A percentile compares a stretch with the other conserved stretches of the same genome.
Evolutionary conservation across 257 asterid genomes (phyloP).

Genomic region (Ehretia macrophylla): DNA sequence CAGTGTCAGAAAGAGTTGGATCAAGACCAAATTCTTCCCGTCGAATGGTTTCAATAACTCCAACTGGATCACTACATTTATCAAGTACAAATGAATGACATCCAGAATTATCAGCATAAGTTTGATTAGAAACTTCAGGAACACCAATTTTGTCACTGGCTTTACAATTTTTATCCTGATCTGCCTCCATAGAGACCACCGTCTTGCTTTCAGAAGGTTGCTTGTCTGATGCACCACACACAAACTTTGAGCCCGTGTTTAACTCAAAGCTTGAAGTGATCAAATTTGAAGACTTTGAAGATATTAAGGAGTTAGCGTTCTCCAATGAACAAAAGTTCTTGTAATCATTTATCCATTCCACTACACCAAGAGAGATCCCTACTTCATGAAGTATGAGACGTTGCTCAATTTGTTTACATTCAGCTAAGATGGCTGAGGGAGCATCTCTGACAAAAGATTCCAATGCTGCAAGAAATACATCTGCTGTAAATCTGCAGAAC

Average conservation of each 20-base stretch:
- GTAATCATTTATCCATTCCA: slow-evolving; percentile 83
- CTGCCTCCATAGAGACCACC: slow-evolving; percentile 22
- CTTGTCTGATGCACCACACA: slow-evolving; percentile 7
- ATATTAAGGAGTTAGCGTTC: slow-evolving; percentile 22
- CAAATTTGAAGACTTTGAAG: slow-evolving; percentile 39
- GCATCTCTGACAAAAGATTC: slow-evolving; percentile 64
- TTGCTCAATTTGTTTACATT: slow-evolving; percentile 56
- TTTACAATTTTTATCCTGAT: slow-evolving; percentile 16
- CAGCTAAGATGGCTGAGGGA: slow-evolving; percentile 63
- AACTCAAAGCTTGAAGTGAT: slow-evolving; percentile 22
- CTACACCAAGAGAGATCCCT: slow-evolving; percentile 77
- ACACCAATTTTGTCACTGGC: slow-evolving; percentile 19
- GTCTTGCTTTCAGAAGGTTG: slow-evolving; percentile 19
- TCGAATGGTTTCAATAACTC: slow-evolving; percentile 65
- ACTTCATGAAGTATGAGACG: slow-evolving; percentile 88
- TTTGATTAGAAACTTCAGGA: slow-evolving; percentile 20
- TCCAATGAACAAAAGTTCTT: slow-evolving; percentile 38
- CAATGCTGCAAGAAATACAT: slow-evolving; percentile 72
- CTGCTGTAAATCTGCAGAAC: slow-evolving; percentile 77
- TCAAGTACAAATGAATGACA: slow-evolving; percentile 14
- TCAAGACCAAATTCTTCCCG: slow-evolving; percentile 84
- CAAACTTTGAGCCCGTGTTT: slow-evolving; percentile 22
- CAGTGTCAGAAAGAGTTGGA: slow-evolving; percentile 52
- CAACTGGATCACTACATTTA: slow-evolving; percentile 36
- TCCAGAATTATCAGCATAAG: slow-evolving; percentile 17